Percentiles rank a stretch among this genome's conserved stretches.
Evolutionary conservation across 345 rosid genomes (phyloP).

Genomic region (Abelmoschus esculentus): DNA sequence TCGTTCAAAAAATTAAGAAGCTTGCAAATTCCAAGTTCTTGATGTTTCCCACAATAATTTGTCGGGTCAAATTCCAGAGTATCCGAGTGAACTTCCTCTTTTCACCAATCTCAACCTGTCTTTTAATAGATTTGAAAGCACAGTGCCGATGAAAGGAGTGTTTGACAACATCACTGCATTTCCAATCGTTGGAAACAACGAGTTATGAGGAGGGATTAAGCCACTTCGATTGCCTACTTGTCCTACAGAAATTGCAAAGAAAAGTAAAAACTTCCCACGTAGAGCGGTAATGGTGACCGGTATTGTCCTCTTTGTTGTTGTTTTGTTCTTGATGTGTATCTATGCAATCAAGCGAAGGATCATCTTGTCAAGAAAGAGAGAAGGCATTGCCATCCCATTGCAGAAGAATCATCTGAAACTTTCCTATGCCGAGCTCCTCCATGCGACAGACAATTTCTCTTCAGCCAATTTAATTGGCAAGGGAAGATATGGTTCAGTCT

Average conservation of each 20-base stretch:
- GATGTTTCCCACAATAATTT: constrained; percentile 22
- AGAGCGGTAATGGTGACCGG: not conserved
- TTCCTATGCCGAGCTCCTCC: constrained; percentile 10
- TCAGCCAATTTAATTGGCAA: constrained; percentile 11
- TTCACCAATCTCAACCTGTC: constrained; percentile 13
- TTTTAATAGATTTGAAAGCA: constrained; percentile 16
- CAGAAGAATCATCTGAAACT: not conserved
- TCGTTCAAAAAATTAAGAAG: constrained; percentile 12
- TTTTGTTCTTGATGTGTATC: not conserved
- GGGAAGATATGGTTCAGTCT: constrained; percentile 22
- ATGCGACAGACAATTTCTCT: constrained; percentile 12
- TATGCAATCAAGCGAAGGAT: not conserved
- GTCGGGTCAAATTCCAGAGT: constrained; percentile 11
- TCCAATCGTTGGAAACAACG: constrained; percentile 8
- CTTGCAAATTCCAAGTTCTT: not conserved
- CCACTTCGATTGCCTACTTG: constrained; percentile 7
- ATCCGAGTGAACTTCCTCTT: not conserved
- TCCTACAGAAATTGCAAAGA: not conserved
- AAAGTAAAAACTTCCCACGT: not conserved
- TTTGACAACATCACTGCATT: constrained; percentile 15
- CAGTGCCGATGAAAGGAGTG: constrained; percentile 7
- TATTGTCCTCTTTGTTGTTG: not conserved
- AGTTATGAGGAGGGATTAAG: constrained; percentile 15
- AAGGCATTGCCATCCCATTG: not conserved
- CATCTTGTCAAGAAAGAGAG: not conserved